Percentiles rank a stretch among this genome's conserved stretches.
phyloP scores from a whole-genome alignment of 2,329 filamentous ascomycete species.

The Sporothrix brasiliensis region DNA sequence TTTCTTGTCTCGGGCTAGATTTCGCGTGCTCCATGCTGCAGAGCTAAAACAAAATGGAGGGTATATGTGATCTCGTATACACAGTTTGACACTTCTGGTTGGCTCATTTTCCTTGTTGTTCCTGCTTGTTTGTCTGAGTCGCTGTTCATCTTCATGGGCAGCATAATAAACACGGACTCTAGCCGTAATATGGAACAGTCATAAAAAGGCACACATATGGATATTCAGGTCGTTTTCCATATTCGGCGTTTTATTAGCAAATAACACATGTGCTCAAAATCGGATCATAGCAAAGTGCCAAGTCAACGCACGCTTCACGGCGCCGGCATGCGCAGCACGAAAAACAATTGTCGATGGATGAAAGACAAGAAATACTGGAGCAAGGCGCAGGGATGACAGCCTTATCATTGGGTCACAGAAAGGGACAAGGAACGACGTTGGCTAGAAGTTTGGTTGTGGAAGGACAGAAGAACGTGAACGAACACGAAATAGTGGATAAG shows the following conservation, averaged over 20 bases:
- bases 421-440: neutral
- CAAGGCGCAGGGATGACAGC: too few species aligned
- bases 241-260: neutral
- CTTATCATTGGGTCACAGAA: neutral
- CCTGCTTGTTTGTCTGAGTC: too few species aligned
- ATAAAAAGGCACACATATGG: constrained; percentile 8
- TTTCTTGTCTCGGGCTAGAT: too few species aligned
- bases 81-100: neutral
- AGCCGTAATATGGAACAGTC: constrained; percentile 6
- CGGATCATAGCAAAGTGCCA: neutral
- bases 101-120: neutral
- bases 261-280: constrained; percentile 17
- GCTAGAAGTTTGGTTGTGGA: neutral
- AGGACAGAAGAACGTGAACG: constrained; percentile 3
- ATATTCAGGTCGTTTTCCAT: neutral
- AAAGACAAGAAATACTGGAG: neutral
- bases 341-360: neutral
- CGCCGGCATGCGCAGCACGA: neutral
- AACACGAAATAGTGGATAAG: neutral
- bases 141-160: neutral
- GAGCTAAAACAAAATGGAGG: neutral
- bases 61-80: neutral
- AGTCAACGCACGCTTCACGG: neutral
- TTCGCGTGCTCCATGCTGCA: neutral
- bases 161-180: neutral